phyloP scores from a whole-genome alignment of 225 moss, liverwort and hornwort genomes.

The Pleurozium schreberi region DNA sequence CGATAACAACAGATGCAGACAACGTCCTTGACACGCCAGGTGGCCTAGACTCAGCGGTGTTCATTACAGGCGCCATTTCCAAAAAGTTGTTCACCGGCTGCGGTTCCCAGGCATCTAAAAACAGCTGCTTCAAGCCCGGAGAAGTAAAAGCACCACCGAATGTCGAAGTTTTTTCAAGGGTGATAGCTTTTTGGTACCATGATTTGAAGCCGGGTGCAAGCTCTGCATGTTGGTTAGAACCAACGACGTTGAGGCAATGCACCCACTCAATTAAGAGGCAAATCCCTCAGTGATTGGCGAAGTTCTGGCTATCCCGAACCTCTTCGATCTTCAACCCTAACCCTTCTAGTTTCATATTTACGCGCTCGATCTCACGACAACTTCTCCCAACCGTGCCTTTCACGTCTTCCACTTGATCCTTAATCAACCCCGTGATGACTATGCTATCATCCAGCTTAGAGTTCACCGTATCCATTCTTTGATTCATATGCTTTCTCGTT shows the following conservation, averaged over 20 bases:
- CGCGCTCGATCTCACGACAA: conserved; percentile 48
- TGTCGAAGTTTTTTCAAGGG: background rate
- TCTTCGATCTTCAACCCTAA: conserved; percentile 63
- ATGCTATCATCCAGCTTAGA: conserved; percentile 51
- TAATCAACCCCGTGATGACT: conserved; percentile 36
- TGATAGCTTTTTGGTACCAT: conserved; percentile 15
- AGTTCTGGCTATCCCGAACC: conserved; percentile 55
- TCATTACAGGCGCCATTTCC: background rate
- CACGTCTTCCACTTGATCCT: conserved; percentile 59
- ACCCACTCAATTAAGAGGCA: conserved; percentile 51
- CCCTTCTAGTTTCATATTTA: conserved; percentile 54
- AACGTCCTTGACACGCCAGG: background rate
- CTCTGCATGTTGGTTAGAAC: conserved; percentile 25
- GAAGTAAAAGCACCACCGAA: background rate
- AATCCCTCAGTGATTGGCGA: conserved; percentile 65
- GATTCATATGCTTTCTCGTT: conserved; percentile 57
- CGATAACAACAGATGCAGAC: background rate
- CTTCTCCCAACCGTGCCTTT: conserved; percentile 38
- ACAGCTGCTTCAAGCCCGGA: conserved; percentile 28
- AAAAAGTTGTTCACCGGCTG: background rate
- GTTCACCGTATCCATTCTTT: conserved; percentile 48
- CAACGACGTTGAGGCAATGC: conserved; percentile 25
- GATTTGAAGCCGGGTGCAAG: conserved; percentile 36
- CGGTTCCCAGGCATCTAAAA: conserved; percentile 5
- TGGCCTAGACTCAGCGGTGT: background rate